Conservation (phyloP, 1,284 basidiomycete genomes). For the Marasmius tenuissimus region DNA sequence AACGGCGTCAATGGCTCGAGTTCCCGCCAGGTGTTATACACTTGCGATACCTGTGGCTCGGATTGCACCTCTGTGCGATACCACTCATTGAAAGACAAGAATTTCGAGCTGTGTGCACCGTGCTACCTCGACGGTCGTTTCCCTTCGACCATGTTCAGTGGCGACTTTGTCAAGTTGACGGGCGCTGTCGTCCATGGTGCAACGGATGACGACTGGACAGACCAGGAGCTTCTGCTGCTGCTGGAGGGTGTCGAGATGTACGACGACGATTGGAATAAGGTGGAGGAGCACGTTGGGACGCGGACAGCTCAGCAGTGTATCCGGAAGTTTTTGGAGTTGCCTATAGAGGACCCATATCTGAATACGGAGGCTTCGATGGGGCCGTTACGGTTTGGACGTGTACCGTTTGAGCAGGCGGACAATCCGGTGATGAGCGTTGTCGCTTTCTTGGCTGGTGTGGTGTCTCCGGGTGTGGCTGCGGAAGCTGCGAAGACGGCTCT, state of each 20-base stretch:
- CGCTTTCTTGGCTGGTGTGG: constrained; percentile 92
- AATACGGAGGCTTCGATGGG: constrained; percentile 77
- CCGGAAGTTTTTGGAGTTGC: constrained; percentile 92
- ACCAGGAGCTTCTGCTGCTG: constrained; percentile 87
- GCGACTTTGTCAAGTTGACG: constrained; percentile 93
- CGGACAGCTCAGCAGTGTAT: constrained; percentile 94
- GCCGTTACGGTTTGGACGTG: constrained; percentile 72
- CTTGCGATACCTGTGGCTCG: constrained; percentile 93
- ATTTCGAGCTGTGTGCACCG: constrained; percentile 85
- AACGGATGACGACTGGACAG: constrained; percentile 80
- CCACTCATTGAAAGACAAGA: constrained; percentile 91
- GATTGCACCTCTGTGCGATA: constrained; percentile 91
- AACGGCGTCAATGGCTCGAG: constrained; percentile 55
- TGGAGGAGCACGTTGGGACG: constrained; percentile 92
- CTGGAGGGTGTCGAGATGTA: constrained; percentile 98
- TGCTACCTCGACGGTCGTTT: constrained; percentile 98
- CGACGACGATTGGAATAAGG: constrained; percentile 94
- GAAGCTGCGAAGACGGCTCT: constrained; percentile 93
- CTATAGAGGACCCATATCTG: constrained; percentile 94
- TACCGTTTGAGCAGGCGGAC: constrained; percentile 93
- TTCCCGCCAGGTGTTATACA: constrained; percentile 55
- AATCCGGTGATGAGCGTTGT: constrained; percentile 99
- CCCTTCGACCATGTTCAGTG: constrained; percentile 94
- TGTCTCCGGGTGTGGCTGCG: constrained; percentile 88
- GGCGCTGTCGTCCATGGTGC: constrained; percentile 46